Evolutionary conservation across 2,329 filamentous ascomycete genomes (phyloP).

Genomic region (Grosmannia clavigera): DNA sequence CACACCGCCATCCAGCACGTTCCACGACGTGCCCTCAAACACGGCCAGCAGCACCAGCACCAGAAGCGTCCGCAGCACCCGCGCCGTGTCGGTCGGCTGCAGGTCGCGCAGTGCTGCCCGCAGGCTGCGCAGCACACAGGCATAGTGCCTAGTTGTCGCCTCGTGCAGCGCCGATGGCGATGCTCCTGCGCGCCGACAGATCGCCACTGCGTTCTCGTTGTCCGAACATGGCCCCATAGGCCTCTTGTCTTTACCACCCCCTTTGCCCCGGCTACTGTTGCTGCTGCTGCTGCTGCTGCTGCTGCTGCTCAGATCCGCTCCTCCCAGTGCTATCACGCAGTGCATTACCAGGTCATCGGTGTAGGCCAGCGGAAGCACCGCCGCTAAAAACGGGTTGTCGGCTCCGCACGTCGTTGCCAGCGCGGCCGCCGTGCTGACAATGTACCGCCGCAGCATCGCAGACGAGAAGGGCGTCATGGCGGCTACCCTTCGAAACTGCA

Average conservation of each 20-base stretch:
- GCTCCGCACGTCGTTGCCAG: constrained; percentile 5
- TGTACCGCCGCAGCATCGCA: constrained; percentile 11
- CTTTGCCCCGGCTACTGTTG: not conserved
- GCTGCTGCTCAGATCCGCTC: constrained; percentile 6
- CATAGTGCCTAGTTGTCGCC: constrained; percentile 12
- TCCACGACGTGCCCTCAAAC: constrained; percentile 12
- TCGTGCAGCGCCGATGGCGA: constrained; percentile 8
- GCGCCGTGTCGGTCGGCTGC: constrained; percentile 6
- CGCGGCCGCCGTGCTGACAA: constrained; percentile 7
- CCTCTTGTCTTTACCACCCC: not conserved
- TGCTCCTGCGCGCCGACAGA: not conserved
- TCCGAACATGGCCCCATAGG: not conserved
- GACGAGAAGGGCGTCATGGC: constrained; percentile 11
- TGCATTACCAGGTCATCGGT: constrained; percentile 16
- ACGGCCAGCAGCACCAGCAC: constrained; percentile 9
- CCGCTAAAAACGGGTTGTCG: constrained; percentile 11
- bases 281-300: not conserved
- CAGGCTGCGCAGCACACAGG: constrained; percentile 11
- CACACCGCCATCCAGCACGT: constrained; percentile 9
- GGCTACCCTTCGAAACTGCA: constrained; percentile 5
- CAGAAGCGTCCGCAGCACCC: constrained; percentile 11
- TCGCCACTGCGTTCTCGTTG: not conserved
- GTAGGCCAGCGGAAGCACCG: constrained; percentile 13
- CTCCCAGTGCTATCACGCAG: constrained; percentile 12
- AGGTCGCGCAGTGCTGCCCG: constrained; percentile 9